These are phyloP conservation scores for Vigna hirtella DNA, from an alignment of 306 rosid genomes.

Conservation along the genomic window DNA sequence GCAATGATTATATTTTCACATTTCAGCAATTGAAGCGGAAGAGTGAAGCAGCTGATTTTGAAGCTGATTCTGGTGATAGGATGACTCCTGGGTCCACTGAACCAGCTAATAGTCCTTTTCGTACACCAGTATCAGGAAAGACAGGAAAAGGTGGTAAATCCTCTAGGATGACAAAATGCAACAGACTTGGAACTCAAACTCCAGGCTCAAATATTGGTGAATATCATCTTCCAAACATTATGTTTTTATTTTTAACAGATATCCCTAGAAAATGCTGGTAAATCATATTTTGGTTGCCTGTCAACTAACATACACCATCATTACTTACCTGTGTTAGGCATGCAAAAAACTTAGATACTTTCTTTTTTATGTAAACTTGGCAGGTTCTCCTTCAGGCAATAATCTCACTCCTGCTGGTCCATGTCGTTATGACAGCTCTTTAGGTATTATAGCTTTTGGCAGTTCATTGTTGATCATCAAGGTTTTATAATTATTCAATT, in stretches of 20 bases:
- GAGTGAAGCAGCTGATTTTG: slow-evolving; percentile 62
- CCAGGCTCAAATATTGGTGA: slow-evolving; percentile 77
- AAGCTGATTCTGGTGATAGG: slow-evolving; percentile 75
- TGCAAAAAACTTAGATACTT: slow-evolving; percentile 16
- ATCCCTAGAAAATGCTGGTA: slow-evolving; percentile 6
- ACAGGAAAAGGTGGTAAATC: slow-evolving; percentile 74
- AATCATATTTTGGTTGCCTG: not conserved
- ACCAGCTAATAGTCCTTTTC: slow-evolving; percentile 60
- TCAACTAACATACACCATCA: slow-evolving; percentile 7
- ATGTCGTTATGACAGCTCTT: slow-evolving; percentile 98
- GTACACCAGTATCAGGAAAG: slow-evolving; percentile 77
- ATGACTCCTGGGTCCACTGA: slow-evolving; percentile 60
- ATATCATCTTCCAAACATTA: slow-evolving; percentile 42
- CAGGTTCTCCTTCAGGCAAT: slow-evolving; percentile 91
- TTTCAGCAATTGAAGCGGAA: slow-evolving; percentile 80
- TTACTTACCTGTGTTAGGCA: slow-evolving; percentile 24
- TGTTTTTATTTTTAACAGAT: not conserved
- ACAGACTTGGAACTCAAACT: slow-evolving; percentile 78
- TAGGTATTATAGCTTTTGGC: slow-evolving; percentile 61
- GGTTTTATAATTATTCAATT: slow-evolving; percentile 35
- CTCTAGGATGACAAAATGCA: slow-evolving; percentile 75
- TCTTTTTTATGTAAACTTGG: slow-evolving; percentile 42
- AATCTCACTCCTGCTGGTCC: slow-evolving; percentile 93
- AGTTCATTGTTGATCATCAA: slow-evolving; percentile 29
- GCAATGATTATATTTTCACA: slow-evolving; percentile 33